Base-by-base conservation (phyloP, 2,329 filamentous ascomycete genomes). In the Colletotrichum melonis region DNA sequence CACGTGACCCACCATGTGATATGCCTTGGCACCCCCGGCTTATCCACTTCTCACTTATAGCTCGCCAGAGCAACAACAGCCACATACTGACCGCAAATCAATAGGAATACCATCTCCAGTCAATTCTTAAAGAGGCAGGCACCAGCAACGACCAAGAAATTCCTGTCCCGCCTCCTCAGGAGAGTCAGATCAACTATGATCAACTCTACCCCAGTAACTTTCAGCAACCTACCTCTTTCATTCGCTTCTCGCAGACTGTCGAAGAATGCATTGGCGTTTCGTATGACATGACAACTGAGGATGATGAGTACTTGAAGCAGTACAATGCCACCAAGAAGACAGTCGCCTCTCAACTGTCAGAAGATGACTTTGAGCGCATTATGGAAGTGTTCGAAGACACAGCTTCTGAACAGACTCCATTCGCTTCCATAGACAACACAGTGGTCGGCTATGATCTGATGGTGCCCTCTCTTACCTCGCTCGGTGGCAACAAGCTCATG, bases 231-330 rank as follows among this genome's bases (percentile, higher is more conserved):
- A 92, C 92, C 74, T 97, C 95, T 74, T 98, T 98, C 84, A 98
- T 99, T 81, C 95, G 96, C 76, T 98, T 97, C 86, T 98, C 97
- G 76, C 96, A 97, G 77, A 99, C 97, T 3, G 96, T 99, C 74
- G 97, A 99, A 85, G 97, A 99, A 84, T 97, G 93, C 79, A 93
- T 95, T 80, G 94, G 94, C 79, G 94, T 93, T 81, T 91, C 92
- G 78, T 99, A 99, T 91, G 95, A 97, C 85, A 96, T 98, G 93
- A 95, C 92, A 32, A 92, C 93, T 76, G 95, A 97, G 79, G 97
- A 99, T 84, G 93, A 95, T 82, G 90, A 89, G 69, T 98, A 94
- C 80, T 89, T 99, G 78, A 94, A 92, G 80, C 88, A 90, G 77
- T 93, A 97, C 86, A 99, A 98, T 85, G 87, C 91, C 77, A 95